Base-by-base conservation (phyloP, 73 alveolate species). In the Tetrahymena borealis region DNA sequence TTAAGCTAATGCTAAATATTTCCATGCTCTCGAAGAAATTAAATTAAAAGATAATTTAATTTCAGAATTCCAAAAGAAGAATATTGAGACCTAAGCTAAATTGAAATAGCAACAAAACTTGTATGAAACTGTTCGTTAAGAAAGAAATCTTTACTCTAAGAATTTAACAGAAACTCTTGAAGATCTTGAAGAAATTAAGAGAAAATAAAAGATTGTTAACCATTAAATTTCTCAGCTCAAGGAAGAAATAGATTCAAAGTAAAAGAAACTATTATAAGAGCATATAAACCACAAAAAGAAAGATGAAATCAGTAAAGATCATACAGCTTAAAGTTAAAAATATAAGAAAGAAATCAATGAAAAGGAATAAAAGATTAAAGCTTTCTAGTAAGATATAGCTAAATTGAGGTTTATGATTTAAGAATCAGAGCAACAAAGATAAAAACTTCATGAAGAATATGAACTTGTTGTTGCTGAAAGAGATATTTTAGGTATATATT, bases 61-160 rank as follows among this genome's bases (percentile, higher is more conserved):
- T 94, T 96, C 98, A 60, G 99, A 98, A 94, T 96, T 97, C 40
- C 96, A 98, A 95, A 97, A 97, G 96, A 98, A 98, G 91, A 96
- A 95, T 93, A 97, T 97, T 37, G 99, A 98, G 95, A 94, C 98
- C 90, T 99, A 98, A 93, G 99, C 99, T 78, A 98, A 98, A 90
- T 95, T 98, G 90, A 98, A 98, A 91, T 97, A 97, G 96, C 98
- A 99, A 96, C 97, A 97, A 95, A 98, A 99, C 94, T 97, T 99
- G 78, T 99, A 99, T 95, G 99, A 99, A 95, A 99, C 99, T 15
- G 99, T 99, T 90, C 97, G 99, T 90, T 96, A 99, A 78, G 99
- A 99, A 92, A 97, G 99, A 95, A 99, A 99, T 95, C 97, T 99
- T 13, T 99, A 99, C 97, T 98, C 99, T 32, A 99, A 99, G 97